Percentiles rank a stretch among this genome's conserved stretches.
Evolutionary conservation across 1,284 basidiomycete genomes (phyloP).

Genomic region (Fistulinella cinereoalba): DNA sequence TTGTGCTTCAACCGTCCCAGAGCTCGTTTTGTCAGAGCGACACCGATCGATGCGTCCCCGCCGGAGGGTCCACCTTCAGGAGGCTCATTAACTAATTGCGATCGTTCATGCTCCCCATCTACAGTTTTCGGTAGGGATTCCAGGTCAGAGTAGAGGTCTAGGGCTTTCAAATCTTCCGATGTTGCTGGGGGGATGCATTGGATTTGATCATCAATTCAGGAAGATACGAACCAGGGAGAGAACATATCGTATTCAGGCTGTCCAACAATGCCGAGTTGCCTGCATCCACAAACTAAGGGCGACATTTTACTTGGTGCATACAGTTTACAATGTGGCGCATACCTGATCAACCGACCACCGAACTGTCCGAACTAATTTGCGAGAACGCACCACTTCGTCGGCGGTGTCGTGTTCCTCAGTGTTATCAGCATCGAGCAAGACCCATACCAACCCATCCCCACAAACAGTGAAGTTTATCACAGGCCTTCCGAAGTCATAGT

Average conservation of each 20-base stretch:
- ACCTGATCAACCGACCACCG: slow-evolving; percentile 23
- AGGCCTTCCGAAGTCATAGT: slow-evolving; percentile 53
- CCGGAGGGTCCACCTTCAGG: slow-evolving; percentile 11
- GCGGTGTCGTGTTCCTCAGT: slow-evolving; percentile 32
- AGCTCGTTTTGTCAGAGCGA: slow-evolving; percentile 40
- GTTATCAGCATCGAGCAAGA: slow-evolving; percentile 50
- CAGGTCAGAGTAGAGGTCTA: slow-evolving; percentile 63
- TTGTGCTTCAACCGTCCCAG: slow-evolving; percentile 53
- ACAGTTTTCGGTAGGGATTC: slow-evolving; percentile 61
- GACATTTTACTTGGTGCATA: background rate
- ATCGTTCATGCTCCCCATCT: slow-evolving; percentile 43
- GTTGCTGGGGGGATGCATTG: slow-evolving; percentile 39
- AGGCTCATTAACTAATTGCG: background rate
- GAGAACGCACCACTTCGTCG: slow-evolving; percentile 30
- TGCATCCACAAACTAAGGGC: slow-evolving; percentile 19
- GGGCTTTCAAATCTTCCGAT: slow-evolving; percentile 43
- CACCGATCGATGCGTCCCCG: slow-evolving; percentile 9
- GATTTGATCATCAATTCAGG: slow-evolving; percentile 17
- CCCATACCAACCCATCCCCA: slow-evolving; percentile 43
- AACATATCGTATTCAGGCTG: slow-evolving; percentile 33
- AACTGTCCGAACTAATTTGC: slow-evolving; percentile 15
- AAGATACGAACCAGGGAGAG: slow-evolving; percentile 24
- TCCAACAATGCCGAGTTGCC: slow-evolving; percentile 15
- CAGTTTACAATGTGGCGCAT: background rate
- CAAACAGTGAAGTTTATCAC: slow-evolving; percentile 57